phyloP scores from a whole-genome alignment of 805 yeast species.

The Starmerella stellata region DNA sequence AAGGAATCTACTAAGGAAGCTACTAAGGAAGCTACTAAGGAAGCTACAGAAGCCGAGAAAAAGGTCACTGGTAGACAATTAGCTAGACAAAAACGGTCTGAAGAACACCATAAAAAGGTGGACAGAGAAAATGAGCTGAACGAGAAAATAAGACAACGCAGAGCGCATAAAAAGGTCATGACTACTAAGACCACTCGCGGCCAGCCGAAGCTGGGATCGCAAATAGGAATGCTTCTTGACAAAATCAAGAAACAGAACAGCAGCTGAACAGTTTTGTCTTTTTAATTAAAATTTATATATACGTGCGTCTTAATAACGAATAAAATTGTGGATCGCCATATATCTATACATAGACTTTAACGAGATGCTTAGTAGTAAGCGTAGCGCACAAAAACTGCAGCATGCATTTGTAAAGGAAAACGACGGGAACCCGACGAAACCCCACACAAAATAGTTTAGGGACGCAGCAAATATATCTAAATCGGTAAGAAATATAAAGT shows the following conservation, averaged over 20 bases:
- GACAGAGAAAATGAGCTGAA: constrained; percentile 28
- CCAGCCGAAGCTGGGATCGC: constrained; percentile 82
- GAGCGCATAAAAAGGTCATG: constrained; percentile 30
- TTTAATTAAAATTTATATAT: not conserved
- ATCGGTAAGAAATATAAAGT: too few relatives aligned
- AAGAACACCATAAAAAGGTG: constrained; percentile 25
- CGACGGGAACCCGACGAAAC: too few relatives aligned
- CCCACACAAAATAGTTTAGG: too few relatives aligned
- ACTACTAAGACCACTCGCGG: constrained; percentile 49
- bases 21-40: not conserved
- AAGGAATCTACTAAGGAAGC: constrained; percentile 6
- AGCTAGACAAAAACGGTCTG: constrained; percentile 30
- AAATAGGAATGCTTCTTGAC: constrained; percentile 58
- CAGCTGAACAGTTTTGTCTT: too few relatives aligned
- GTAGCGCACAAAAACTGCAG: too few relatives aligned
- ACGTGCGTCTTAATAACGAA: too few relatives aligned
- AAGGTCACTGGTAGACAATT: constrained; percentile 23
- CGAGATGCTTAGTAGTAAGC: too few relatives aligned
- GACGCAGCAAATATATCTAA: too few relatives aligned
- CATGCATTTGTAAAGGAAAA: too few relatives aligned
- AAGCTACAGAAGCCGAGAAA: constrained; percentile 10
- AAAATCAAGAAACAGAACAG: constrained; percentile 40
- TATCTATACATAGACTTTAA: too few relatives aligned
- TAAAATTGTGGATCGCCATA: too few relatives aligned
- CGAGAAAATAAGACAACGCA: constrained; percentile 27